Base-by-base conservation (phyloP, 768 basidiomycete genomes). In the Kwoniella shandongensis region DNA sequence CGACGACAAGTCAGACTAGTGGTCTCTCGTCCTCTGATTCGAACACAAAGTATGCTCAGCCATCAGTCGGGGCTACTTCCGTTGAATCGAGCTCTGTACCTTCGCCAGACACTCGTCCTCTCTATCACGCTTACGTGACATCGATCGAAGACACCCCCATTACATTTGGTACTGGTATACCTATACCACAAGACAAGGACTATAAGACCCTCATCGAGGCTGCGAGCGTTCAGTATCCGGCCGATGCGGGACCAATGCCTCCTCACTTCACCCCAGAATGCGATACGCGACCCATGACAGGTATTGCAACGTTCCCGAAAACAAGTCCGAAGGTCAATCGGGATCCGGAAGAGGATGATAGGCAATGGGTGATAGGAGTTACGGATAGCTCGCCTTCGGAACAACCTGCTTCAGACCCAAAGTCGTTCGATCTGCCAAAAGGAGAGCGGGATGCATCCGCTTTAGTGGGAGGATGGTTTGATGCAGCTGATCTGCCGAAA, bases 381-480 rank as follows among this genome's bases (percentile, higher is more conserved):
- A 58, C 49, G 1, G 56, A 51, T 20, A 44, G 47, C 10, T 57
- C 55, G 13, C 20, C 39, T 2, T 7, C 4, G 11, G 15, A 51
- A 25, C 49, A 50, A 10, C 48, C 56, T 22, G 51, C 51, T 22
- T n/a, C n/a, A n/a, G 57, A 49, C 13, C 32, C 36, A 12, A 51
- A 51, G 15, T 38, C 44, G 23, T 20, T 15, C 22, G 49, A 6
- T 6, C 32, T 6, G 13, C 32, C 32, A 13, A 32, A 13, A 6
- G 13, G 6, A 32, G 63, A 55, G 38, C 49, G 55, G 39, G 55
- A 60, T 2, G 55, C 55, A 0, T 47, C 53, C 27, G 48, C 48
- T 6, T n/a, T 72, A 32, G 65, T 72, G 0, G 70, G 70, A 23
- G 70, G 70, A 3, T 72, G 70, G 70, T 72, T 69, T 39, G 70